Evolutionary conservation across 371 early-diverging fungal species (phyloP).

Genomic region (Mortierella sp.): DNA sequence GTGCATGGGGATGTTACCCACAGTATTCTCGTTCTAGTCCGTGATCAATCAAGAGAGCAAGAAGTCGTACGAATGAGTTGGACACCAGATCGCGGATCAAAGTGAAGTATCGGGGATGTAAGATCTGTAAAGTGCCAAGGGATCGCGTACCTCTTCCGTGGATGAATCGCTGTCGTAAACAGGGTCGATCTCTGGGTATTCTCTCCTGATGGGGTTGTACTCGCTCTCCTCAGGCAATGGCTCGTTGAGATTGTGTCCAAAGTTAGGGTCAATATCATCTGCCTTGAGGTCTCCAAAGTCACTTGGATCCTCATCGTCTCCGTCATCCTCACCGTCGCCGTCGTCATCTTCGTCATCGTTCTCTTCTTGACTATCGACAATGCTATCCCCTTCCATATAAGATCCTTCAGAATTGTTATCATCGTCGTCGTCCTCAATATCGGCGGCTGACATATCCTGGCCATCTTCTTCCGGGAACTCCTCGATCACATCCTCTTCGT

Average conservation of each 20-base stretch:
- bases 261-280: conserved; percentile 44
- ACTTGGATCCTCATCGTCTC: conserved; percentile 46
- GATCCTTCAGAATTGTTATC: conserved; percentile 30
- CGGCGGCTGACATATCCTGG: conserved; percentile 52
- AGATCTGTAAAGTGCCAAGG: not conserved
- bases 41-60: not conserved
- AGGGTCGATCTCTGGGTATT: conserved; percentile 88
- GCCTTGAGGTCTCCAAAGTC: conserved; percentile 55
- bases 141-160: conserved; percentile 80
- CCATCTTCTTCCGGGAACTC: conserved; percentile 48
- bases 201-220: conserved; percentile 53
- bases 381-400: conserved; percentile 51
- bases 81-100: no score
- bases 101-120: no score
- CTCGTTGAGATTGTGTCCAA: conserved; percentile 50
- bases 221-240: conserved; percentile 40
- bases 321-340: conserved; percentile 35
- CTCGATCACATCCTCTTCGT: conserved; percentile 55
- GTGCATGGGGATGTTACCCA: conserved; percentile 95
- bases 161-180: conserved; percentile 92
- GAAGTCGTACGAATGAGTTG: not conserved
- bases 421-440: conserved; percentile 45
- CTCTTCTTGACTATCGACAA: conserved; percentile 53
- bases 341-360: conserved; percentile 55
- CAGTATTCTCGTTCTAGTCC: conserved; percentile 74